Base-by-base conservation (phyloP, 106 monocot genomes). In the Dendrobium officinale region DNA sequence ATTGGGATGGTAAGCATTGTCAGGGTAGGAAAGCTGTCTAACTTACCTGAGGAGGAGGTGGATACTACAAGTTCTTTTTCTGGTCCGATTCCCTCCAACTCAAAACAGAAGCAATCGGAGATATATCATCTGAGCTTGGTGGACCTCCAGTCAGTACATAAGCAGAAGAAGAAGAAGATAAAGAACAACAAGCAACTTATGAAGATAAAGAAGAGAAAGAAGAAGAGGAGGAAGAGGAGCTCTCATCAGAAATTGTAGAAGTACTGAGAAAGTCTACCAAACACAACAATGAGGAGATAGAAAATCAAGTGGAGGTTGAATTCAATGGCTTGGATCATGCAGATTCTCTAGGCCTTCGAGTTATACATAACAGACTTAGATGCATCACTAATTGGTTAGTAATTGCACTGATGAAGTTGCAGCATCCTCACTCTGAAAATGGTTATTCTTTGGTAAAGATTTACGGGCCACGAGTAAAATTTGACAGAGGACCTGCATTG, bases 321-420 rank as follows among this genome's bases (percentile, higher is more conserved):
- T 92, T 85, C 82, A 75, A 77, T 42, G 88, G 92, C 6, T 73
- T 95, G 43, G 87, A 95, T 26, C 90, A 95, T 68, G 95, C 92
- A 19, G 90, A 95, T 66, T 86, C 90, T n/a, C 80, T 95, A 6
- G 95, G 95, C 1, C 61, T 95, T 77, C 31, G 82, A 41, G 70
- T 86, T 9, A 95, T 95, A 24, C 85, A 83, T 26, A 80, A 75
- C 79, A 89, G 95, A 42, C 78, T 92, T 6, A 84, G 95, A 75
- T 95, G 78, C 81, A 86, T 92, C 55, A 86, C 81, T 4, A 95
- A 95, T 51, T 95, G 92, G 92, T 42, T 95, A 75, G 90, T 92
- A 24, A 83, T 83, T 20, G 90, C 95, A 11, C 49, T 95, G 41
- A 85, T 51, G 58, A 95, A 92, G 81, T 80, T 95, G 72, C 77